These are phyloP conservation scores for Thermothelomyces thermophilus DNA, from an alignment of 2,329 filamentous ascomycete species.

Conservation along the genomic window DNA sequence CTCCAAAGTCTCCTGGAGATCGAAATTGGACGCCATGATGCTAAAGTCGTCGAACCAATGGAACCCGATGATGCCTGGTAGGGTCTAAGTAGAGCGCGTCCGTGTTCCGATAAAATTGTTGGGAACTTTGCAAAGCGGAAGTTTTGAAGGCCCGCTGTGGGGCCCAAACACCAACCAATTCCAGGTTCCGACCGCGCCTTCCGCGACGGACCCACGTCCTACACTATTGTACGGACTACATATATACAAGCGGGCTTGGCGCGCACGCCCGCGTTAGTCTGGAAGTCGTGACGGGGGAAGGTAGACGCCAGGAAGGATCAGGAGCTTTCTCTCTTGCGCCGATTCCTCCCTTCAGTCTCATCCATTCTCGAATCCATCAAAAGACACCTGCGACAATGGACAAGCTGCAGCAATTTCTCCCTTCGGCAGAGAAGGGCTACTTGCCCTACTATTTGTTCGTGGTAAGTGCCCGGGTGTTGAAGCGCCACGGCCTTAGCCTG, in stretches of 20 bases:
- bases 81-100: too few relatives aligned
- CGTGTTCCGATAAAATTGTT: slow-evolving; percentile 13
- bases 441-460: slow-evolving; percentile 54
- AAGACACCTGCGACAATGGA: slow-evolving; percentile 35
- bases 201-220: not conserved
- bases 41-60: not conserved
- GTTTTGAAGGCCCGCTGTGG: slow-evolving; percentile 8
- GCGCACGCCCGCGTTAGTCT: not conserved
- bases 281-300: too few relatives aligned
- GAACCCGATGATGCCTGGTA: not conserved
- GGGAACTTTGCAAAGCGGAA: slow-evolving; percentile 7
- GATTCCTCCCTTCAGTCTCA: too few relatives aligned
- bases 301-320: too few relatives aligned
- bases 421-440: slow-evolving; percentile 46
- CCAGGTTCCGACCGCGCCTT: not conserved
- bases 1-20: slow-evolving; percentile 27
- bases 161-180: slow-evolving; percentile 2
- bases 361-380: too few relatives aligned
- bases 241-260: slow-evolving; percentile 4
- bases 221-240: too few relatives aligned
- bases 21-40: slow-evolving; percentile 11
- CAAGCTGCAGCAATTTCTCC: slow-evolving; percentile 35
- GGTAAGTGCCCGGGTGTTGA: slow-evolving; percentile 34
- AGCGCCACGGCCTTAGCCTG: too few relatives aligned
- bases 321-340: too few relatives aligned